phyloP scores from a whole-genome alignment of 495 filamentous ascomycete species.

The Neurospora sp. region DNA sequence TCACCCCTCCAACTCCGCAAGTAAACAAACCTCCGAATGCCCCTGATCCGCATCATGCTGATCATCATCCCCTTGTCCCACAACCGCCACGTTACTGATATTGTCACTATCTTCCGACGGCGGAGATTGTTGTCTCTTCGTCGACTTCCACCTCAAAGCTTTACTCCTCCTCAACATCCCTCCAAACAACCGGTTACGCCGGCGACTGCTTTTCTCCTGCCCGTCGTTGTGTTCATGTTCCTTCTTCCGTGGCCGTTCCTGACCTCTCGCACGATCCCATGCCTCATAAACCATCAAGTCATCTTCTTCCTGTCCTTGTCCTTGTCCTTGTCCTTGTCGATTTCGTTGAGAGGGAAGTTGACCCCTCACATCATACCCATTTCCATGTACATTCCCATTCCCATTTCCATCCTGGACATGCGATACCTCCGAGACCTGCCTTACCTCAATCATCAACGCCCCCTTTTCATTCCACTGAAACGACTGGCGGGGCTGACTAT shows the following conservation, averaged over 20 bases:
- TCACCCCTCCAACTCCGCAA: conserved; percentile 4
- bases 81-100: background rate
- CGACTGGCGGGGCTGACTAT: background rate
- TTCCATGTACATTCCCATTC: background rate
- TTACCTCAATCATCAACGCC: background rate
- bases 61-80: conserved; percentile 22
- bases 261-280: background rate
- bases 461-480: background rate
- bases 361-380: background rate
- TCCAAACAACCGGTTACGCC: background rate
- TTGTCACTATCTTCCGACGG: background rate
- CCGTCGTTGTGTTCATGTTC: background rate
- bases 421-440: background rate
- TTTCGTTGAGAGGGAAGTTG: background rate
- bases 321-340: background rate
- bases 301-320: background rate
- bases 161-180: background rate
- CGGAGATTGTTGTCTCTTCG: background rate
- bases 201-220: background rate
- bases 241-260: background rate
- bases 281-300: background rate
- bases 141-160: background rate
- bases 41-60: background rate
- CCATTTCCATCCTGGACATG: background rate
- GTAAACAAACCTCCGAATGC: conserved; percentile 2